Base-by-base conservation (phyloP, 2,329 filamentous ascomycete genomes). In the Pseudopyricularia cyperi region DNA sequence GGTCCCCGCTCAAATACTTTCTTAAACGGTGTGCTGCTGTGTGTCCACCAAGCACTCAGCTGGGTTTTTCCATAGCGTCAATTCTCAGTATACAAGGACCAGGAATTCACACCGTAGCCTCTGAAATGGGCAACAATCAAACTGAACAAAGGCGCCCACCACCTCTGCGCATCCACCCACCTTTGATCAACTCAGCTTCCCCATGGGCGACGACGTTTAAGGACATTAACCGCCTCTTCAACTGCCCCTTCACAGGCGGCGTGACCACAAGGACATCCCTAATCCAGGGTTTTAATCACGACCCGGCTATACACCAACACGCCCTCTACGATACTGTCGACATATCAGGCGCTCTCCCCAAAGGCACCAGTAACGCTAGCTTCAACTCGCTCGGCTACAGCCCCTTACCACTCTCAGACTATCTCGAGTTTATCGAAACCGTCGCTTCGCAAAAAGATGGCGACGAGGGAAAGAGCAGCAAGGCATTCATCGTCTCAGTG, bases 381-480 rank as follows among this genome's bases (percentile, higher is more conserved):
- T 62, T 89, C 51, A 90, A 91, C 62, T 87, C 79, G 0, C 70
- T 89, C 2, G 87, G 86, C 4, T 91, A 90, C 65, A 86, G 81
- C 55, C 86, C 85, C 0, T 65, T 80, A 15, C 66, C 75, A 0
- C 70, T 90, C 0, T 59, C 68, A 9, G 65, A 68, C 12, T 89
- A 89, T 54, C 69, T 89, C 0, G 56, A 55, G 1, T 79, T 77
- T 52, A 70, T 87, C 53, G 59, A 66, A 14, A 67, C 73, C 28
- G 71, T 82, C 28, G 65, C 69, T 2, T n/a, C 17, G 37, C 57
- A 5, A 53, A 54, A 0, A 0, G 32, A 51, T n/a, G 37, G 14
- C 17, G 39, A 24, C 2, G 11, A 11, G 7, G 39, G 19, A 4
- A 22, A 37, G 44, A 52, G 33, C 22, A 60, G 52, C 24, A 87